phyloP scores from a whole-genome alignment of 371 early-diverging fungal genomes.

The Lichtheimia hyalospora region DNA sequence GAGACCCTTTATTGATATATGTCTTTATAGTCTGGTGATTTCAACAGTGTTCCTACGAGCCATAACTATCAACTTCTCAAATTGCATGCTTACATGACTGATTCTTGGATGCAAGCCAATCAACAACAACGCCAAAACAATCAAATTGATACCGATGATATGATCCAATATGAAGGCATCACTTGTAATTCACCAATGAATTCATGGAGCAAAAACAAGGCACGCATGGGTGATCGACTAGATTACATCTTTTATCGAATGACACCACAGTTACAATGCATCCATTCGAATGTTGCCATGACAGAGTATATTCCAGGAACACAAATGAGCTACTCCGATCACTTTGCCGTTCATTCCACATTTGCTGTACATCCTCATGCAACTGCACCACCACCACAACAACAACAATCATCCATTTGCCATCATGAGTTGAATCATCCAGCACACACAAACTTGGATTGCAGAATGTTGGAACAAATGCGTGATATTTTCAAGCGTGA shows the following conservation, averaged over 20 bases:
- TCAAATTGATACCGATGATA: constrained; percentile 8
- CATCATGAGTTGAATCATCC: constrained; percentile 17
- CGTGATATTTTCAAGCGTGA: constrained; percentile 19
- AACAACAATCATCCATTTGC: not conserved
- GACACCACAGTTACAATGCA: constrained; percentile 41
- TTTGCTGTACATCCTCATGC: constrained; percentile 24
- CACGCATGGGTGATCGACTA: constrained; percentile 52
- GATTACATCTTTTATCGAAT: constrained; percentile 60
- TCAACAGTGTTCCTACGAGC: constrained; percentile 56
- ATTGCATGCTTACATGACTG: constrained; percentile 51
- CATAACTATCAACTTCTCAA: constrained; percentile 43
- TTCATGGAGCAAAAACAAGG: constrained; percentile 45
- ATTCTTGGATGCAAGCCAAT: constrained; percentile 54
- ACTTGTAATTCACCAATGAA: constrained; percentile 63
- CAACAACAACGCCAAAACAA: constrained; percentile 15
- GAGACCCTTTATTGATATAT: not conserved
- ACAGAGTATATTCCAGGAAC: constrained; percentile 42
- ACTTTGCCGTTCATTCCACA: constrained; percentile 55
- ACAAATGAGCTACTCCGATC: constrained; percentile 52
- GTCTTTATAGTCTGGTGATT: constrained; percentile 51
- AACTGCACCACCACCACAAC: not conserved
- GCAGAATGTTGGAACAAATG: constrained; percentile 16
- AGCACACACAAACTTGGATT: constrained; percentile 13
- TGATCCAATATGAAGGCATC: constrained; percentile 46
- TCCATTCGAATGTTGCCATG: constrained; percentile 39